A percentile compares a stretch with the other conserved stretches of the same genome.
Conservation (phyloP, 2,329 filamentous ascomycete genomes). For the Aspergillus pseudoglaucus region DNA sequence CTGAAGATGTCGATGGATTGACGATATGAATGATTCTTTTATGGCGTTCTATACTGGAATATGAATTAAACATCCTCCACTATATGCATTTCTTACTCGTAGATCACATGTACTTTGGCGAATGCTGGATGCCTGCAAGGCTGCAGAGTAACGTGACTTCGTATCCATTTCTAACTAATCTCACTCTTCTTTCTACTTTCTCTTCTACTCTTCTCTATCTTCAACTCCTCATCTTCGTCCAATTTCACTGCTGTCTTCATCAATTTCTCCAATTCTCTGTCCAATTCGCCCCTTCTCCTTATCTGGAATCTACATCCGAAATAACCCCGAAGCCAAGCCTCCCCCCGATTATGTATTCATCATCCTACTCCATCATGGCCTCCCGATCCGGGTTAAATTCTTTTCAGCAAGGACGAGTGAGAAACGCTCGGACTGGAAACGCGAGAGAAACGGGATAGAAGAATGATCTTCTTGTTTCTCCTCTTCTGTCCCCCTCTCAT, state of each 20-base stretch:
- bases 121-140: not conserved
- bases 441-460: not conserved
- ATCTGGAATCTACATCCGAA: conserved; percentile 5
- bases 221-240: not conserved
- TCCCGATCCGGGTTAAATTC: not conserved
- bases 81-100: not conserved
- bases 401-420: not conserved
- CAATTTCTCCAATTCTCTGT: conserved; percentile 2
- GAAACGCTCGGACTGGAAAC: not conserved
- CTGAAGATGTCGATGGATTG: not conserved
- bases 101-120: not conserved
- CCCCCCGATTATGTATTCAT: not conserved
- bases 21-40: not conserved
- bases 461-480: not conserved
- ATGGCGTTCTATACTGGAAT: not conserved
- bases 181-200: not conserved
- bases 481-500: not conserved
- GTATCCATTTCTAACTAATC: not conserved
- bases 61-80: not conserved
- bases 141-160: not conserved
- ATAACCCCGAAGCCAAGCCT: not conserved
- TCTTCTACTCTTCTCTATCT: not conserved
- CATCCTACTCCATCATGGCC: not conserved
- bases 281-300: conserved; percentile 1
- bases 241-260: not conserved